phyloP scores from a whole-genome alignment of 345 rosid genomes.

The Aquilaria sinensis region DNA sequence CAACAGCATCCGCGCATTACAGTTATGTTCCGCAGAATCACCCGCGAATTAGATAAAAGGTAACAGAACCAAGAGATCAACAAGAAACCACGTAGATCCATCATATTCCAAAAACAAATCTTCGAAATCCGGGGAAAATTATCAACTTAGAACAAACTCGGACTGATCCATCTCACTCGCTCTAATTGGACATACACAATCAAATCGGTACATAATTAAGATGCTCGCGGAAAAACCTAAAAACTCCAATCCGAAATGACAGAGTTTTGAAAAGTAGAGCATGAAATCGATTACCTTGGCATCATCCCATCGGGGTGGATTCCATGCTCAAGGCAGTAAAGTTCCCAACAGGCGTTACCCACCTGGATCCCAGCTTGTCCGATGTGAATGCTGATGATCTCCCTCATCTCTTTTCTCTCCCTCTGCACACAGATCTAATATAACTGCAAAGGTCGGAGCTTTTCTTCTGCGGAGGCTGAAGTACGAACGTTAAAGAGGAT shows the following conservation, averaged over 20 bases:
- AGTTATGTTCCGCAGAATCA: too few species aligned
- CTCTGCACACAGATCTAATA: not conserved
- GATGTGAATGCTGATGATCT: constrained; percentile 58
- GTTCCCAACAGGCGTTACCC: constrained; percentile 77
- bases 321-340: constrained; percentile 75
- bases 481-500: not conserved
- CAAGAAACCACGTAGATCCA: too few species aligned
- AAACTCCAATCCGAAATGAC: not conserved
- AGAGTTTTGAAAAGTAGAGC: not conserved
- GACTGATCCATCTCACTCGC: too few species aligned
- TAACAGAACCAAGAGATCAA: too few species aligned
- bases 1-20: too few species aligned
- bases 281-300: constrained; percentile 35
- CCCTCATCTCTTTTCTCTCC: constrained; percentile 37
- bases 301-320: constrained; percentile 62
- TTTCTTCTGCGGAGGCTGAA: not conserved
- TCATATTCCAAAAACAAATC: too few species aligned
- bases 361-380: constrained; percentile 81
- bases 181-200: not conserved
- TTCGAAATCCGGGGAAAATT: too few species aligned
- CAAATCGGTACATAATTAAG: constrained; percentile 5
- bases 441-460: not conserved
- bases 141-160: too few species aligned
- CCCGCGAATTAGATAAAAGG: too few species aligned
- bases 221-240: not conserved